Evolutionary conservation across 495 filamentous ascomycete species (phyloP).

Genomic region (Penicillium ucsense): DNA sequence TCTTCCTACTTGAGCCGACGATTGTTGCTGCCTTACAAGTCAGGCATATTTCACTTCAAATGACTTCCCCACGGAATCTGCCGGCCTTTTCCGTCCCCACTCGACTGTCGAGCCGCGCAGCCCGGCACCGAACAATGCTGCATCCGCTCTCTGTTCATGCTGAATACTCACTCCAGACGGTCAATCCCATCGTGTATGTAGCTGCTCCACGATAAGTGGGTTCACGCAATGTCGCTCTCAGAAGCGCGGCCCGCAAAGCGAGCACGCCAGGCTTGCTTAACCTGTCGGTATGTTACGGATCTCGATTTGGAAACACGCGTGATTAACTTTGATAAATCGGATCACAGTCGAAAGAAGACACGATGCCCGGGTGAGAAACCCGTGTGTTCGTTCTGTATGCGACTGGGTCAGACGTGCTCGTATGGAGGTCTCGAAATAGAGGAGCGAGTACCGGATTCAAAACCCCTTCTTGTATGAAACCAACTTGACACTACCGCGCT

Average conservation of each 20-base stretch:
- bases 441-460: conserved; percentile 12
- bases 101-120: too few species aligned
- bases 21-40: background rate
- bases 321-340: too few species aligned
- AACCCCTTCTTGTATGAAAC: background rate
- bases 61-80: too few species aligned
- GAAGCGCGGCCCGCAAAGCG: background rate
- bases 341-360: conserved; percentile 30
- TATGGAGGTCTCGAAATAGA: conserved; percentile 21
- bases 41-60: background rate
- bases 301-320: too few species aligned
- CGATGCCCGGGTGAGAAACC: conserved; percentile 36
- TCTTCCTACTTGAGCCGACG: too few species aligned
- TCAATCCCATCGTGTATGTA: background rate
- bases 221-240: background rate
- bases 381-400: conserved; percentile 30
- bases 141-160: too few species aligned
- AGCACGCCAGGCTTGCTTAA: background rate
- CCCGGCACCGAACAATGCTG: too few species aligned
- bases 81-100: too few species aligned
- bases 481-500: too few species aligned
- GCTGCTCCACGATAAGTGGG: background rate
- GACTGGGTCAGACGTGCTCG: conserved; percentile 29
- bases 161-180: background rate
- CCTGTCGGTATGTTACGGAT: background rate